Evolutionary conservation across 768 basidiomycete species (phyloP).

Genomic region (Kwoniella pini): DNA sequence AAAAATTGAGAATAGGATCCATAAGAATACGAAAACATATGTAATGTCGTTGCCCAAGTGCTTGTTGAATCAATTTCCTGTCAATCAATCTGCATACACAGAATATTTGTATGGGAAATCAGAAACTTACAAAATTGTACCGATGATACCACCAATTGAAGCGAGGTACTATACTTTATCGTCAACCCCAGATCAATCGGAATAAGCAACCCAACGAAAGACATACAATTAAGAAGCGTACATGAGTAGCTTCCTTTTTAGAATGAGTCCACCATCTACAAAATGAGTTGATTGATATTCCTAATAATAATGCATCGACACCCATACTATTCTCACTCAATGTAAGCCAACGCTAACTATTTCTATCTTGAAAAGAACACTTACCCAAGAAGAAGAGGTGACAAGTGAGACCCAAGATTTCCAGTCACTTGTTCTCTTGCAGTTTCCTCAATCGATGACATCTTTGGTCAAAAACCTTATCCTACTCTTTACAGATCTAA

Average conservation of each 20-base stretch:
- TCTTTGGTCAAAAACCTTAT: not conserved
- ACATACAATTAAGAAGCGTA: constrained; percentile 16
- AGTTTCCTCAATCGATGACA: constrained; percentile 12
- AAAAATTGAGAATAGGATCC: constrained; percentile 16
- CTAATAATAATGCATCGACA: constrained; percentile 12
- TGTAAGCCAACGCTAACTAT: not conserved
- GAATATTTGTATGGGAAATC: too few species aligned
- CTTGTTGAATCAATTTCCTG: not conserved
- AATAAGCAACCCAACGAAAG: not conserved
- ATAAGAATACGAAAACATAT: constrained; percentile 21
- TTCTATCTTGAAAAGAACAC: not conserved
- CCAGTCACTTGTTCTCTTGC: constrained; percentile 7
- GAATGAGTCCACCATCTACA: constrained; percentile 10
- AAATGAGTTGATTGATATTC: constrained; percentile 13
- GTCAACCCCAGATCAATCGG: not conserved
- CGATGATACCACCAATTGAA: constrained; percentile 7
- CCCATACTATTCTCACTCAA: constrained; percentile 6
- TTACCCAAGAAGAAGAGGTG: constrained; percentile 14
- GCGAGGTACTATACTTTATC: constrained; percentile 18
- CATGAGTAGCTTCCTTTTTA: constrained; percentile 13
- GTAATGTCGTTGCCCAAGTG: constrained; percentile 18
- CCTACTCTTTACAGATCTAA: not conserved
- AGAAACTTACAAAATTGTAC: constrained; percentile 19
- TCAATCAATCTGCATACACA: too few species aligned
- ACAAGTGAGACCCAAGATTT: constrained; percentile 13